phyloP scores from a whole-genome alignment of 495 filamentous ascomycete genomes.

The Hypoxylon lienhwacheense region DNA sequence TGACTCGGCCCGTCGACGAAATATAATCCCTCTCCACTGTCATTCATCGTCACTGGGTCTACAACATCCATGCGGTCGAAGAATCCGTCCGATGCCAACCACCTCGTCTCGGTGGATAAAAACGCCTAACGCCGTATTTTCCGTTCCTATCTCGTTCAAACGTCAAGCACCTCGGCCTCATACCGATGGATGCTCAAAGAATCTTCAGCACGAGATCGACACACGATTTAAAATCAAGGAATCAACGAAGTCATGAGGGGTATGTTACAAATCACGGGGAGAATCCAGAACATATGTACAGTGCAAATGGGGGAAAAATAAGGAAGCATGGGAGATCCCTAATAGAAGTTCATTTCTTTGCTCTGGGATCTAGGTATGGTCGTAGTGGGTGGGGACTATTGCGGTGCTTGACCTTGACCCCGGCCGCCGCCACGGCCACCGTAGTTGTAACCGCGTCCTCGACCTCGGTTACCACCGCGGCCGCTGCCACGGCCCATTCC shows the following conservation, averaged over 20 bases:
- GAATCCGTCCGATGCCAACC: slow-evolving; percentile 19
- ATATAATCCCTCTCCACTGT: slow-evolving; percentile 7
- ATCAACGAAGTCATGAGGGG: slow-evolving; percentile 34
- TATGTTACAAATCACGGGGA: slow-evolving; percentile 41
- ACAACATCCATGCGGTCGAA: slow-evolving; percentile 23
- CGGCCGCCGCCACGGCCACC: slow-evolving; percentile 50
- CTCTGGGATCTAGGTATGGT: slow-evolving; percentile 2
- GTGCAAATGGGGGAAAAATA: slow-evolving; percentile 19
- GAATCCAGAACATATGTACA: slow-evolving; percentile 43
- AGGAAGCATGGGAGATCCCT: not conserved
- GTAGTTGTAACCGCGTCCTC: slow-evolving; percentile 41
- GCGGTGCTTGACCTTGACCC: slow-evolving; percentile 42
- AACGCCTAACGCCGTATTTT: slow-evolving; percentile 38
- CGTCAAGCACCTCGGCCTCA: slow-evolving; percentile 28
- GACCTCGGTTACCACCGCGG: slow-evolving; percentile 42
- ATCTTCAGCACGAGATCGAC: slow-evolving; percentile 30
- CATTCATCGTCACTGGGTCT: slow-evolving; percentile 24
- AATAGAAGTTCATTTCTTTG: slow-evolving; percentile 1
- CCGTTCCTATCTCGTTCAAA: slow-evolving; percentile 31
- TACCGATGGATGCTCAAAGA: slow-evolving; percentile 32
- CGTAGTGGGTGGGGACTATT: slow-evolving; percentile 31
- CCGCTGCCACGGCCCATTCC: slow-evolving; percentile 43
- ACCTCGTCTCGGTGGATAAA: slow-evolving; percentile 24
- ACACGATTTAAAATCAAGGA: slow-evolving; percentile 27
- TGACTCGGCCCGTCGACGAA: slow-evolving; percentile 1